These are phyloP conservation scores for Geoglossum cookeanum DNA, from an alignment of 2,329 filamentous ascomycete species.

Conservation along the genomic window DNA sequence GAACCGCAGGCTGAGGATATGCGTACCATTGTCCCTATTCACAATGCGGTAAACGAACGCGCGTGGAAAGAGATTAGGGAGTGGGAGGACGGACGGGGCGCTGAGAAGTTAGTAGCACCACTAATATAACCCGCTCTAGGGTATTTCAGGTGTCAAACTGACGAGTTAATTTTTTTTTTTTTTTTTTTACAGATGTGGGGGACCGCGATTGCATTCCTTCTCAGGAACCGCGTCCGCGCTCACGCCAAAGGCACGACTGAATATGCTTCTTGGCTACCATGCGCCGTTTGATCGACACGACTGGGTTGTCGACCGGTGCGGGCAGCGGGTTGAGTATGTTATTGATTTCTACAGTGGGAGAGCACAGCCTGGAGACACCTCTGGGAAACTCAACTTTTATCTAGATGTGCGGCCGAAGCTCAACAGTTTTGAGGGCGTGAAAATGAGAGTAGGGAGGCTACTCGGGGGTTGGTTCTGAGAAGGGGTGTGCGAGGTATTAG, in stretches of 20 bases:
- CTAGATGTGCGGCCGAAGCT: slow-evolving; percentile 46
- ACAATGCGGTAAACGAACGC: slow-evolving; percentile 95
- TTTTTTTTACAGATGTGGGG: slow-evolving; percentile 37
- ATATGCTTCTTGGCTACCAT: slow-evolving; percentile 72
- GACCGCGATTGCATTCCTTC: slow-evolving; percentile 70
- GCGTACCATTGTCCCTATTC: slow-evolving; percentile 83
- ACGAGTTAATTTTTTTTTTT: not conserved
- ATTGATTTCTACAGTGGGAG: slow-evolving; percentile 93
- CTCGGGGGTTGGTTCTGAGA: slow-evolving; percentile 10
- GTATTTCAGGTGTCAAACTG: not conserved
- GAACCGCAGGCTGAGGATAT: slow-evolving; percentile 55
- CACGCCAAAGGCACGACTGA: slow-evolving; percentile 68
- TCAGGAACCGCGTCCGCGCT: slow-evolving; percentile 43
- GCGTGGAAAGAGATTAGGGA: slow-evolving; percentile 82
- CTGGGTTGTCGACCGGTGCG: slow-evolving; percentile 90
- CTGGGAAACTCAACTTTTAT: slow-evolving; percentile 39
- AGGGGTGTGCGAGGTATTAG: too few species aligned
- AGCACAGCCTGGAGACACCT: slow-evolving; percentile 17
- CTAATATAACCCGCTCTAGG: not conserved
- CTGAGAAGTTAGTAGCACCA: slow-evolving; percentile 30
- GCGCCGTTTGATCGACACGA: slow-evolving; percentile 91
- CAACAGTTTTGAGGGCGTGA: slow-evolving; percentile 41
- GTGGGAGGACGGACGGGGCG: slow-evolving; percentile 56
- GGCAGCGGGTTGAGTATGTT: slow-evolving; percentile 71
- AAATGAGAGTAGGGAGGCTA: slow-evolving; percentile 32